Conservation (phyloP, 2,329 filamentous ascomycete genomes). For the Bipolaris gigantea region DNA sequence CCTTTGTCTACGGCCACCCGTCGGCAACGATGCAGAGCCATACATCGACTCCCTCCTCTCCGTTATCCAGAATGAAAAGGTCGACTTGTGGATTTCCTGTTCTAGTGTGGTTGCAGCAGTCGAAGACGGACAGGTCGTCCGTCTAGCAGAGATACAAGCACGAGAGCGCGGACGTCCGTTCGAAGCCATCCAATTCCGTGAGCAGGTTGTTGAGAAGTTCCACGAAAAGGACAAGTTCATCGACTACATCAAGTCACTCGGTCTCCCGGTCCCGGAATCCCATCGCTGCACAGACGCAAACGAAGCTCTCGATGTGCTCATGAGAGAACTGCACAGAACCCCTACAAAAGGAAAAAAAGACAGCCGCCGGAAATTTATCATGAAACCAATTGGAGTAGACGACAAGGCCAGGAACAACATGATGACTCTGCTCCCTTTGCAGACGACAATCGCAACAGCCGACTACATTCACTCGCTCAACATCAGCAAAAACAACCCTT, state of each 20-base stretch:
- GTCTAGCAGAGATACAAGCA: conserved; percentile 54
- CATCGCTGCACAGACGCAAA: conserved; percentile 56
- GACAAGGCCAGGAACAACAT: conserved; percentile 63
- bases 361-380: conserved; percentile 58
- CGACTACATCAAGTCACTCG: conserved; percentile 56
- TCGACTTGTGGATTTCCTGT: conserved; percentile 74
- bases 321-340: conserved; percentile 17
- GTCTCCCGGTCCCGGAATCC: conserved; percentile 46
- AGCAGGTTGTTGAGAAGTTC: conserved; percentile 58
- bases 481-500: conserved; percentile 60
- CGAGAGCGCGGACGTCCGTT: conserved; percentile 54
- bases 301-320: conserved; percentile 58
- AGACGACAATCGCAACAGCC: conserved; percentile 57
- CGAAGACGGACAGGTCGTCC: conserved; percentile 66
- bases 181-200: conserved; percentile 65
- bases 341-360: conserved; percentile 12
- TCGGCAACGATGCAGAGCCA: conserved; percentile 42
- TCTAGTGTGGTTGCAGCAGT: conserved; percentile 68
- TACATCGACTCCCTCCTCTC: conserved; percentile 62
- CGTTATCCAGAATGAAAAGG: conserved; percentile 61
- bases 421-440: conserved; percentile 63
- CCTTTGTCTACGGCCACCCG: conserved; percentile 51
- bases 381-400: conserved; percentile 67
- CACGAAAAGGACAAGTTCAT: conserved; percentile 70
- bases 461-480: conserved; percentile 57